These are phyloP conservation scores for Diaporthe velutina DNA, from an alignment of 2,329 filamentous ascomycete genomes.

Conservation along the genomic window DNA sequence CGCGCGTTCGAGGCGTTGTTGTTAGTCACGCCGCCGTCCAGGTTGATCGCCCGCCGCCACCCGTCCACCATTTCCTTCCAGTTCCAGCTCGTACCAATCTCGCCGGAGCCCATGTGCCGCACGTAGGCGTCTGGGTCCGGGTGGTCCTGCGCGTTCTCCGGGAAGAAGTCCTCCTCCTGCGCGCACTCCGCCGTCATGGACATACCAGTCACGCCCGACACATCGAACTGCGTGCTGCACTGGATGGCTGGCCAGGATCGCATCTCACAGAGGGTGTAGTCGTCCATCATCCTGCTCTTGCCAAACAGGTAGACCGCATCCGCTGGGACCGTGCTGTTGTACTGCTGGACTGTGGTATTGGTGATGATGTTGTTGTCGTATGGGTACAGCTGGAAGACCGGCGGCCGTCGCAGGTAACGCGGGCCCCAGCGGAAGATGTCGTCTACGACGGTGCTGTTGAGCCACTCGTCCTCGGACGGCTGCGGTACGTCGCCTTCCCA, in stretches of 20 bases:
- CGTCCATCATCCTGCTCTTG: conserved; percentile 54
- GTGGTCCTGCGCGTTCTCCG: background rate
- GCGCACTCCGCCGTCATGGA: conserved; percentile 71
- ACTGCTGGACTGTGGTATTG: conserved; percentile 59
- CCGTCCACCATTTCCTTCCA: conserved; percentile 68
- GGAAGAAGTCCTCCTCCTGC: conserved; percentile 28
- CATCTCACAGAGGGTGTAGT: conserved; percentile 78
- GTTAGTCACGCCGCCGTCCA: conserved; percentile 67
- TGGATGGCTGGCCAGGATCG: conserved; percentile 72
- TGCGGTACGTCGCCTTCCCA: conserved; percentile 57
- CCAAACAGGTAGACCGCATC: conserved; percentile 77
- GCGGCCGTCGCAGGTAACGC: conserved; percentile 63
- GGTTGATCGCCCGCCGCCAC: conserved; percentile 67
- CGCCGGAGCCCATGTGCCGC: conserved; percentile 53
- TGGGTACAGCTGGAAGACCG: conserved; percentile 68
- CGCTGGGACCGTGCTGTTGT: conserved; percentile 45
- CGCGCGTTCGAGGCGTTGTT: conserved; percentile 71
- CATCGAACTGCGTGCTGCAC: conserved; percentile 74
- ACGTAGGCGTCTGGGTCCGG: conserved; percentile 68
- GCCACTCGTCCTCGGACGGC: conserved; percentile 51
- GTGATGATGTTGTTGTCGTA: conserved; percentile 74
- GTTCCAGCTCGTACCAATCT: conserved; percentile 52
- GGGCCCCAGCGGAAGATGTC: conserved; percentile 78
- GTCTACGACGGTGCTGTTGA: conserved; percentile 73
- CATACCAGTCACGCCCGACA: conserved; percentile 69